Base-by-base conservation (phyloP, 176 grass and related monocot genomes). In the Carex myosuroides region DNA sequence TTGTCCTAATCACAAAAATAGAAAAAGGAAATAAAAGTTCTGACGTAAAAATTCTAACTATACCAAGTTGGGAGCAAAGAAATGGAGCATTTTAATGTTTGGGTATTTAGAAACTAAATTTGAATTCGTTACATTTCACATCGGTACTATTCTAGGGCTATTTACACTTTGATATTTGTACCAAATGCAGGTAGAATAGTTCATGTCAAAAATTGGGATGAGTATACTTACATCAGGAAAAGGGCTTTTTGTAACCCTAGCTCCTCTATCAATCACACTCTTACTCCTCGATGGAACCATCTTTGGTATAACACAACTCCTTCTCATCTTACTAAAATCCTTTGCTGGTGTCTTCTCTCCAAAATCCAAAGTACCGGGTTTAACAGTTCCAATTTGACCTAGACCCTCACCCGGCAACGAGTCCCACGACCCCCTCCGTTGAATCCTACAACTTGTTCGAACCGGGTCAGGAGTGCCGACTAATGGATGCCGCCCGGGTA, bases 221-320 rank as follows among this genome's bases (percentile, higher is more conserved):
- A 35, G 33, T 0, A 29, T 42, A 84, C 79, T 55, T 90, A 98
- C 93, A 56, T 79, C 17, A 12, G 77, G 76, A 35, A 90, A 90
- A 8, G 88, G 88, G 71, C 86, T 99, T 82, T 82, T 99, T 63
- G 96, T 89, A 84, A 92, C 85, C 89, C 84, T 93, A 55, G 88
- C 81, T 52, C 16, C 85, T 84, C 66, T 89, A 81, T 6, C 89
- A 8, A 73, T 82, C 35, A 94, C 81, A 83, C 87, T 94, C 70
- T 84, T 90, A 81, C 91, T 90, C 86, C 88, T 90, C 1, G 48
- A 66, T 0, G 60, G 37, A 6, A 74, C 60, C 30, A 66, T 18
- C 20, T 59, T 65, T 0, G 82, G 83, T 33, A 81, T 58, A 10
- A 80, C 37, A 54, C 61, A 39, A 62, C 82, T 81, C 35, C 16